phyloP scores from a whole-genome alignment of 192 early-diverging fungal genomes.

The Jimgerdemannia lactiflua region DNA sequence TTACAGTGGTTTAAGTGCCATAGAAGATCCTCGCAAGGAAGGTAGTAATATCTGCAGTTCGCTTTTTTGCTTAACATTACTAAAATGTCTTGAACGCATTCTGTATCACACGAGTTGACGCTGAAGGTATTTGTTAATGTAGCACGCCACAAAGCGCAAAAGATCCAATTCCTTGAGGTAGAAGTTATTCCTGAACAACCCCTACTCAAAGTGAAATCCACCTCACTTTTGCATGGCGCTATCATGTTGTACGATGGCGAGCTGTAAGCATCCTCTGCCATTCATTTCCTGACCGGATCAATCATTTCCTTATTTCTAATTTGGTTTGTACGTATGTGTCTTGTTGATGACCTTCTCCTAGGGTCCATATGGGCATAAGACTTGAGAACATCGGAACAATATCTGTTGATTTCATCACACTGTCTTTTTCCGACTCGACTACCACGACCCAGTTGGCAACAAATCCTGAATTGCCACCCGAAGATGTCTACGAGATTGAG shows the following conservation, averaged over 20 bases:
- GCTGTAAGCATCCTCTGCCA: slow-evolving; percentile 38
- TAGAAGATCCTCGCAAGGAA: no score
- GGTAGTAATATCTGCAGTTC: no score
- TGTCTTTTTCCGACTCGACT: slow-evolving; percentile 55
- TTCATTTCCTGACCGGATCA: slow-evolving; percentile 37
- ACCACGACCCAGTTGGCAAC: slow-evolving; percentile 15
- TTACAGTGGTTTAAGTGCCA: no score
- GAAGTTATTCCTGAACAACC: slow-evolving; percentile 66
- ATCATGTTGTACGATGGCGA: slow-evolving; percentile 86
- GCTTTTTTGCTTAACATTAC: no score
- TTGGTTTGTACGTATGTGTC: no score
- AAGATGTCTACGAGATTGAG: slow-evolving; percentile 78
- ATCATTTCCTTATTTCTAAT: no score
- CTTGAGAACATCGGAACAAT: slow-evolving; percentile 76
- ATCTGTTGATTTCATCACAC: slow-evolving; percentile 65
- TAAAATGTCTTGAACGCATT: no score
- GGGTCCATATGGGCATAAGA: slow-evolving; percentile 45
- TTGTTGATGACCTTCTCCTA: no score
- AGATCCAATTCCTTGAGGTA: not conserved
- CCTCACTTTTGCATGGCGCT: slow-evolving; percentile 58
- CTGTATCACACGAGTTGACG: not conserved
- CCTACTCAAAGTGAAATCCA: slow-evolving; percentile 61
- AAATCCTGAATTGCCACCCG: slow-evolving; percentile 50
- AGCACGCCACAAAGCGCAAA: slow-evolving; percentile 3
- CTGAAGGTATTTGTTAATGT: not conserved